Evolutionary conservation across 164 flowering plant species (phyloP).

Genomic region (Dillenia turbinata): DNA sequence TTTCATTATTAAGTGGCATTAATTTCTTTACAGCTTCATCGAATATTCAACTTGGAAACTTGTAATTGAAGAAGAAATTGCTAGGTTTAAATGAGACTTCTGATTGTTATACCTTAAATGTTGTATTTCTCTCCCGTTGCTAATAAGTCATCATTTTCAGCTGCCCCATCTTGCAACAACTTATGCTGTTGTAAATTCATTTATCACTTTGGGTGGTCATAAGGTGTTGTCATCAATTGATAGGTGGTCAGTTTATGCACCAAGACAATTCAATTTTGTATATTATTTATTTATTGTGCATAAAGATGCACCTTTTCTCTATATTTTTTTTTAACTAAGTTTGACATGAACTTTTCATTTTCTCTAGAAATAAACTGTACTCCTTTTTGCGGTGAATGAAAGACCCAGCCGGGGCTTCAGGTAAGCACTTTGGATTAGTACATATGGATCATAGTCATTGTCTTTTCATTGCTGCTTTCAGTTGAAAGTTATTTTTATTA

Average conservation of each 20-base stretch:
- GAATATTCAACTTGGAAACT: no score
- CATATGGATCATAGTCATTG: not conserved
- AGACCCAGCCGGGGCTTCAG: slow-evolving; percentile 74
- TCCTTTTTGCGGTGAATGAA: slow-evolving; percentile 78
- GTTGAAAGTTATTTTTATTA: not conserved
- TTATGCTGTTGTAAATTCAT: slow-evolving; percentile 93
- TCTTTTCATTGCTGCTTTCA: not conserved
- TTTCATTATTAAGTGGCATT: no score
- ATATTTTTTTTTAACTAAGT: slow-evolving; percentile 1
- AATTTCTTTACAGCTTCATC: no score
- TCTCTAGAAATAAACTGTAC: slow-evolving; percentile 57
- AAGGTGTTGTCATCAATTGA: slow-evolving; percentile 77
- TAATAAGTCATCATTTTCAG: slow-evolving; percentile 30
- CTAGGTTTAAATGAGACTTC: no score
- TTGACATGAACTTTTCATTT: slow-evolving; percentile 8
- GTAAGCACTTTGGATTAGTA: slow-evolving; percentile 19
- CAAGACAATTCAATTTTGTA: not conserved
- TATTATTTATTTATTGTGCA: not conserved
- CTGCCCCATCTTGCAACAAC: slow-evolving; percentile 96
- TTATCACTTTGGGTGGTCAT: slow-evolving; percentile 77
- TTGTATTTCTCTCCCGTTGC: not conserved
- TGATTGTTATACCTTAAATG: not conserved
- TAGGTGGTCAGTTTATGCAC: slow-evolving; percentile 55
- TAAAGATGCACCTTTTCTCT: not conserved
- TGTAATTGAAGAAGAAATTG: no score